These are phyloP conservation scores for Barbarea vulgaris DNA, from an alignment of 345 rosid genomes.

Conservation along the genomic window DNA sequence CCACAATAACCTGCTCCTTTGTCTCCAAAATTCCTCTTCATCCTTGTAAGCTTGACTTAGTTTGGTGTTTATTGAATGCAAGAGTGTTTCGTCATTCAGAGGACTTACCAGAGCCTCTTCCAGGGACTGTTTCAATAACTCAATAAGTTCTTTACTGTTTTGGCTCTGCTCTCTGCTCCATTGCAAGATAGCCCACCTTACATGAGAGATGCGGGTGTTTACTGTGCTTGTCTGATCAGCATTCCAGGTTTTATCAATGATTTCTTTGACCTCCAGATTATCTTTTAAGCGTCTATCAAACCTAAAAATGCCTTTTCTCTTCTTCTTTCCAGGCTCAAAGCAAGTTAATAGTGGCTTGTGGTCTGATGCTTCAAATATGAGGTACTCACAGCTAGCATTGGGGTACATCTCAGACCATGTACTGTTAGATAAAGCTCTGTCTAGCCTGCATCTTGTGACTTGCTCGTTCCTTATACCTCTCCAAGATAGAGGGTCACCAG, in stretches of 20 bases:
- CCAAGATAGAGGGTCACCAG: not conserved
- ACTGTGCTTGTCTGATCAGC: not conserved
- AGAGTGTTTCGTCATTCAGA: too few species aligned
- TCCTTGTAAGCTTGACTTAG: too few species aligned
- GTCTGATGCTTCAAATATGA: not conserved
- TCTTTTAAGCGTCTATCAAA: not conserved
- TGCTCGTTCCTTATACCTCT: not conserved
- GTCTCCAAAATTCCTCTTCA: too few species aligned
- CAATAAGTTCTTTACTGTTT: too few species aligned
- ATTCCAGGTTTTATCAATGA: not conserved
- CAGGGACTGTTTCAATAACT: too few species aligned
- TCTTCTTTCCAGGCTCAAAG: not conserved
- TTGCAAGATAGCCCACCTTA: too few species aligned
- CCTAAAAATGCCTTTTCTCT: not conserved
- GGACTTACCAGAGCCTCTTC: too few species aligned
- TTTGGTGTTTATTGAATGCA: too few species aligned
- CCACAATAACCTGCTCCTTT: too few species aligned
- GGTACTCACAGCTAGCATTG: not conserved
- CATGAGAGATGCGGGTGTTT: too few species aligned
- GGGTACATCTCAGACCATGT: not conserved
- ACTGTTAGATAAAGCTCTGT: not conserved
- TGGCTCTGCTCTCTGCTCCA: too few species aligned
- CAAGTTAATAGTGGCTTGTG: not conserved
- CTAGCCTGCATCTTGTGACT: not conserved
- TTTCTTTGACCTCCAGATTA: not conserved